Conservation (phyloP, 257 asterid genomes). For the Schizonepeta tenuifolia region DNA sequence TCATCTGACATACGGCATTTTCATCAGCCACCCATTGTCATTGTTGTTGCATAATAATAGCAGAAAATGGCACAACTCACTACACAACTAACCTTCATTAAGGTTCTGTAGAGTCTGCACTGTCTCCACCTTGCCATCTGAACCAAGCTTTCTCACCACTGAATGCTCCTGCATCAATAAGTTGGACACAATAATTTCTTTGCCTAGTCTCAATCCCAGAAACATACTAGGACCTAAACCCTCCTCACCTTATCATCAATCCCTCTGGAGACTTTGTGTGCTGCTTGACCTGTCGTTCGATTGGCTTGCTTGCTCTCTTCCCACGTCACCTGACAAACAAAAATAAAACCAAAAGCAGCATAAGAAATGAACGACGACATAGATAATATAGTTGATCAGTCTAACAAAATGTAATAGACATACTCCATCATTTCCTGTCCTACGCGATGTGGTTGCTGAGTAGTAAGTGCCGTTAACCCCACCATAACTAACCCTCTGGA, state of each 20-base stretch:
- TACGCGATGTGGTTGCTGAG: constrained; percentile 62
- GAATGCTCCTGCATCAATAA: constrained; percentile 70
- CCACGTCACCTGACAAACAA: constrained; percentile 58
- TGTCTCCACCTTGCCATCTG: constrained; percentile 79
- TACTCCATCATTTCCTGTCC: constrained; percentile 71
- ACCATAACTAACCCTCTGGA: constrained; percentile 76
- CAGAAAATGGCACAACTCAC: neutral
- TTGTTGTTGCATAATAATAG: neutral
- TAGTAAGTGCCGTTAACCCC: constrained; percentile 76
- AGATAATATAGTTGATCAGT: neutral
- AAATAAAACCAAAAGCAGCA: neutral
- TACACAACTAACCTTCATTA: constrained; percentile 60
- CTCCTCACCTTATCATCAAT: constrained; percentile 68
- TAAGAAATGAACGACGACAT: neutral
- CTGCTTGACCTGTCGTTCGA: constrained; percentile 77
- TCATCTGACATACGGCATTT: constrained; percentile 53
- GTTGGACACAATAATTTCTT: neutral
- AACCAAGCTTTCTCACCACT: constrained; percentile 63
- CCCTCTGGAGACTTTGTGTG: constrained; percentile 82
- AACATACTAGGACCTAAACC: neutral
- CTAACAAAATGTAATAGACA: constrained; percentile 10
- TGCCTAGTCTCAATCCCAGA: too few species aligned
- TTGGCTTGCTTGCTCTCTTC: constrained; percentile 87
- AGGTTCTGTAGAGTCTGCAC: constrained; percentile 75
- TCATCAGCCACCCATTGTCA: constrained; percentile 8